Base-by-base conservation (phyloP, 305 asterid genomes). In the Plantago lanceolata region DNA sequence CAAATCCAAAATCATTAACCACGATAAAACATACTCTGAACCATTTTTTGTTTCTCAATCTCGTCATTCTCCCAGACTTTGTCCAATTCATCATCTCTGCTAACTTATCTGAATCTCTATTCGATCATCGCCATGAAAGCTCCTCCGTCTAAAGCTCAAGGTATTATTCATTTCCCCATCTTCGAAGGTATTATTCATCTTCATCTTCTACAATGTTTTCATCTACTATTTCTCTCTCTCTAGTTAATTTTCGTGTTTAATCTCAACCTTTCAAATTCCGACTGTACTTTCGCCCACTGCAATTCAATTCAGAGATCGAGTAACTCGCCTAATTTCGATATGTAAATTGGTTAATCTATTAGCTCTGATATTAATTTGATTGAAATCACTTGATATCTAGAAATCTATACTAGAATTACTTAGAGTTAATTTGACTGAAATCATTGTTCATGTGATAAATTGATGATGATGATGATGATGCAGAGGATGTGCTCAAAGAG, bases 121-220 rank as follows among this genome's bases (percentile, higher is more conserved):
- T 24, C 28, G 28, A 24, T 24, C 28, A 18, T 44, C 71, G 66
- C 66, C 73, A 75, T 80, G 81, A 82, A 77, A 63, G 68, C 79
- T 69, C 85, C 87, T 51, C 80, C 81, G 31, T 73, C 86, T 66
- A 64, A 71, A 74, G 59, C 77, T 71, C 83, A 79, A 80, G 95
- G 90, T 81, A 19, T 24, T 44, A 1, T 0, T 8, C 45, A 2
- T 35, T 48, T 19, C 33, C 29, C 28, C 1, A 24, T 24, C 28
- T 24, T 24, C 28, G 28, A 79, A 80, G 95, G 90, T 81, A 19
- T 24, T 44, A 1, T 0, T 6, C 15, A 2, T 43, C 43, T 19
- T 43, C 29, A 0, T 14, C n/a, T 40, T 12, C 45, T 40, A 1
- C 15, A 1, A 1, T 35, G 55, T 50, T 31, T 18, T 28, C 4